Conservation (phyloP, 2,329 filamentous ascomycete genomes). For the Fusarium compactum region DNA sequence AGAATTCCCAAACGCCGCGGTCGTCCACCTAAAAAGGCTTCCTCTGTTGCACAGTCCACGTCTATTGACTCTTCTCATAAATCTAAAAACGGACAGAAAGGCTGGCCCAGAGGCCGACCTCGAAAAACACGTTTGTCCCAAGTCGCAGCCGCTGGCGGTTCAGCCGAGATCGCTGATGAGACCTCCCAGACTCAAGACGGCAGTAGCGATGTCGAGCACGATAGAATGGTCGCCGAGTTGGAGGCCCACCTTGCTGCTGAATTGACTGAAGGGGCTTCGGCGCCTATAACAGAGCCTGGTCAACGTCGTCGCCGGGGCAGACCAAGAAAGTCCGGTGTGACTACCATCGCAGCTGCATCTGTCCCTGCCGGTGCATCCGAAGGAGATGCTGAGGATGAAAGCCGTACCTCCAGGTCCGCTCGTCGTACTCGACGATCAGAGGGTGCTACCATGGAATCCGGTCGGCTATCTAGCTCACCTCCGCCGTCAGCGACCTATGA, state of each 20-base stretch:
- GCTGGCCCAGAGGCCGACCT: slow-evolving; percentile 48
- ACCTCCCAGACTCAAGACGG: not conserved
- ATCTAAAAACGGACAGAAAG: slow-evolving; percentile 43
- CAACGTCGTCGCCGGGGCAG: slow-evolving; percentile 43
- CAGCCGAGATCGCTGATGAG: not conserved
- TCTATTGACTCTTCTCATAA: slow-evolving; percentile 25
- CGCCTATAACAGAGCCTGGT: not conserved
- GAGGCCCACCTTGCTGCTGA: slow-evolving; percentile 37
- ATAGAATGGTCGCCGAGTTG: slow-evolving; percentile 32
- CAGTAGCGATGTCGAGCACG: slow-evolving; percentile 32
- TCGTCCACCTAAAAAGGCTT: slow-evolving; percentile 51
- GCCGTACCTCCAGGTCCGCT: slow-evolving; percentile 32
- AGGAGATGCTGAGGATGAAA: not conserved
- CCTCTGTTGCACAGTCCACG: slow-evolving; percentile 4
- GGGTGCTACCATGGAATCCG: slow-evolving; percentile 6
- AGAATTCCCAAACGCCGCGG: slow-evolving; percentile 45
- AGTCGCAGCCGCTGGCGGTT: slow-evolving; percentile 10
- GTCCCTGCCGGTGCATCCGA: slow-evolving; percentile 2
- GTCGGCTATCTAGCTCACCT: slow-evolving; percentile 9
- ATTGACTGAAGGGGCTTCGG: slow-evolving; percentile 10
- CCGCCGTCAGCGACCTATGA: slow-evolving; percentile 7
- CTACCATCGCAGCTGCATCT: slow-evolving; percentile 41
- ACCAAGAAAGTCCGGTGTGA: slow-evolving; percentile 46
- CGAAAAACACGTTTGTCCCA: slow-evolving; percentile 42
- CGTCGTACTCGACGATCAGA: slow-evolving; percentile 45